A percentile compares a stretch with the other conserved stretches of the same genome.
These are phyloP conservation scores for Podaxis mareebaensis DNA, from an alignment of 768 basidiomycete species.

Conservation along the genomic window DNA sequence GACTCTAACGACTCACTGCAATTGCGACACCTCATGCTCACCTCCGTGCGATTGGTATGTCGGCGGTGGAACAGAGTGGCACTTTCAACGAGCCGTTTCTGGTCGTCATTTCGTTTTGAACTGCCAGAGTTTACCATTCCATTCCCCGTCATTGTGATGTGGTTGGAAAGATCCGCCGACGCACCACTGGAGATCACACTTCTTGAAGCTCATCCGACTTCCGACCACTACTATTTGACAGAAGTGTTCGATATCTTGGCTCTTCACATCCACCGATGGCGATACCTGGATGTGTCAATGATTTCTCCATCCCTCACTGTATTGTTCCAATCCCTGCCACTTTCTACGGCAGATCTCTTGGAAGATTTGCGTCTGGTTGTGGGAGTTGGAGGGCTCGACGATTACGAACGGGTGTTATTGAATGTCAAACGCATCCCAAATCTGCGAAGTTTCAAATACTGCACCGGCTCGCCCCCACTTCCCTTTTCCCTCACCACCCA, in stretches of 20 bases:
- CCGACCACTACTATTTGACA: background rate
- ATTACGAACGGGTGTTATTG: too few relatives aligned
- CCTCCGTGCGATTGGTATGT: background rate
- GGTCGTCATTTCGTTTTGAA: background rate
- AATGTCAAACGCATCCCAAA: too few relatives aligned
- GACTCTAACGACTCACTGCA: too few relatives aligned
- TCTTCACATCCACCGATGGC: background rate
- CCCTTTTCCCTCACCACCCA: too few relatives aligned
- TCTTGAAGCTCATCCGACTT: background rate
- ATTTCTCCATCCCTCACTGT: too few relatives aligned
- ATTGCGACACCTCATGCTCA: background rate
- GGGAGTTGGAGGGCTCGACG: too few relatives aligned
- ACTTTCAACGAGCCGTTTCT: background rate
- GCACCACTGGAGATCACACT: background rate
- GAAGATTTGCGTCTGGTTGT: too few relatives aligned
- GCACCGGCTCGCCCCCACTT: too few relatives aligned
- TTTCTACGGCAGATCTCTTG: too few relatives aligned
- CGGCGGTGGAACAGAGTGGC: background rate
- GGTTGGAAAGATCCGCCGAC: background rate
- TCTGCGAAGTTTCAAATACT: too few relatives aligned
- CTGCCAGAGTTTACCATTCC: background rate
- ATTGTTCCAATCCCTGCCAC: too few relatives aligned
- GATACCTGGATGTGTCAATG: background rate
- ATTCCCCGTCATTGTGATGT: background rate
- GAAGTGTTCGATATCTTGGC: background rate